Conservation (phyloP, 129 eudicot genomes). For the Pulicaria dysenterica region DNA sequence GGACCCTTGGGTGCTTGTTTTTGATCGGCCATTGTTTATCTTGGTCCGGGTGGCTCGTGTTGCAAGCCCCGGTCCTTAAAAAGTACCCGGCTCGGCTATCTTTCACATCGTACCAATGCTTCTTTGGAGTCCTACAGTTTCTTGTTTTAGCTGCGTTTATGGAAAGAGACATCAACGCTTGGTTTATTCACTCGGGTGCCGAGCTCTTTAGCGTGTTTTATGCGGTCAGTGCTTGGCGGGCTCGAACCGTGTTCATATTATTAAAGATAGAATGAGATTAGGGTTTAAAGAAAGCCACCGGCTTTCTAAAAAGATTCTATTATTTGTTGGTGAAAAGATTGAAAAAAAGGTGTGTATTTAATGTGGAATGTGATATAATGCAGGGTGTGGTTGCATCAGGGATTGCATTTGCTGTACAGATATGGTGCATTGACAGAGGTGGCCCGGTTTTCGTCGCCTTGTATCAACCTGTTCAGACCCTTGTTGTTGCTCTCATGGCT, state of each 20-base stretch:
- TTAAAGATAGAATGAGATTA: background rate
- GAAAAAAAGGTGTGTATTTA: slow-evolving; percentile 2
- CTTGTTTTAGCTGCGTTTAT: slow-evolving; percentile 73
- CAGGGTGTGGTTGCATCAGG: slow-evolving; percentile 99
- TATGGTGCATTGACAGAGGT: slow-evolving; percentile 99
- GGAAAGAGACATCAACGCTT: slow-evolving; percentile 85
- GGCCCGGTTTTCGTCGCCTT: slow-evolving; percentile 99
- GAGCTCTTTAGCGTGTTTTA: slow-evolving; percentile 95
- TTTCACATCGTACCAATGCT: slow-evolving; percentile 87
- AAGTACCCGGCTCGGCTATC: slow-evolving; percentile 97
- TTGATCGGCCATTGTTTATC: slow-evolving; percentile 94
- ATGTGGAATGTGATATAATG: slow-evolving; percentile 21
- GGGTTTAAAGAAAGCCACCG: background rate
- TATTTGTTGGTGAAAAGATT: slow-evolving; percentile 20
- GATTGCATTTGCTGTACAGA: slow-evolving; percentile 99
- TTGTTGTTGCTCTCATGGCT: slow-evolving; percentile 95
- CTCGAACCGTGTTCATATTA: no score
- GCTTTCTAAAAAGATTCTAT: background rate
- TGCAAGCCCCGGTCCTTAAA: slow-evolving; percentile 87
- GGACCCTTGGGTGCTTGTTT: slow-evolving; percentile 95
- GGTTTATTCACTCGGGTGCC: slow-evolving; percentile 83
- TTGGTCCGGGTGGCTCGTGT: slow-evolving; percentile 96
- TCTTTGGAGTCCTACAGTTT: slow-evolving; percentile 91
- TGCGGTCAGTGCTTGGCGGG: slow-evolving; percentile 65
- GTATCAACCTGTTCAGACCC: slow-evolving; percentile 99